Evolutionary conservation across 148 eudicot genomes (phyloP), one percentile per base, ranked within the genome.

Genomic region (Fagopyrum tataricum): DNA sequence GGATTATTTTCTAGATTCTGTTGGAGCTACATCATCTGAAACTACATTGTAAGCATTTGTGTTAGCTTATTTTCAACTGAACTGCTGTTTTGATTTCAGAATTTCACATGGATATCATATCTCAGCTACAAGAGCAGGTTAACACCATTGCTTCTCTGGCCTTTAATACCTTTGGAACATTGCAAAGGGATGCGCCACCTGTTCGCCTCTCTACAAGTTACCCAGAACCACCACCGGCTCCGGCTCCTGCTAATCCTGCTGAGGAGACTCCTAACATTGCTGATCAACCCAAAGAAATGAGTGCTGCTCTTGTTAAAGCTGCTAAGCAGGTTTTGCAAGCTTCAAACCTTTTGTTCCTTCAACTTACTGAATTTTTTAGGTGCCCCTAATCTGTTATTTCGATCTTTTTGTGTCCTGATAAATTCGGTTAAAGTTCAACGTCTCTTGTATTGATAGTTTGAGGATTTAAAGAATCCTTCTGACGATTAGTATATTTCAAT

Each of bases 91-190:
- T 13, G 41, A 61, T 37, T 64, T 39, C 43, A 64, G 42, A 58
- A 55, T 9, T 14, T 64, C 43, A 39, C 5, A 96, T 96, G 97
- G 99, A 96, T 75, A 87, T 96, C 77, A 92, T 90, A 55, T 87
- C 97, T 23, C 99, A 92, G 78, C 70, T 96, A n/a, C 99, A 96
- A 82, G 99, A 92, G 64, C 90, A 92, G 77, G 91, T 80, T 21
- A 89, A 92, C 76, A 78, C 81, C n/a, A 85, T 92, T 6, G 96
- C 96, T 26, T 75, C 82, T 10, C 78, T 92, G 21, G 85, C 99
- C 12, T 88, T 92, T 79, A 92, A 96, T 68, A 89, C 96, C 21
- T 88, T 90, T 31, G 99, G 99, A 17, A 88, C 96, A 3, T 82
- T 96, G 6, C 99, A 96, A 77, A 80, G 99, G 67, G 97, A 96